Conservation (phyloP, 176 grass and related monocot species). For the Juncus effusus region DNA sequence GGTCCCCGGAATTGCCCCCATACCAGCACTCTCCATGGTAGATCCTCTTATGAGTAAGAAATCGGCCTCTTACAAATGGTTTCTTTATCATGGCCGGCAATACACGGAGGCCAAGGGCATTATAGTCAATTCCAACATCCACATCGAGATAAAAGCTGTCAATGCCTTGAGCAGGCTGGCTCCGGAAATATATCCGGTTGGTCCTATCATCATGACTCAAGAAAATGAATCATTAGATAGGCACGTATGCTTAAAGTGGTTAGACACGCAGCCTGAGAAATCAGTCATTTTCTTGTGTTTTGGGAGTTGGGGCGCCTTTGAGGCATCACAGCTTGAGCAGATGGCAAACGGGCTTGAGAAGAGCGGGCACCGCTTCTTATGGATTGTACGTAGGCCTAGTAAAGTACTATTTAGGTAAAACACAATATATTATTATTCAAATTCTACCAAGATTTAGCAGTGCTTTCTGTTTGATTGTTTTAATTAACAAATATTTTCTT, state of each 20-base stretch:
- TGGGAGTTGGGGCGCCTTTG: constrained; percentile 62
- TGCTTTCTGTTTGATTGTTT: no score
- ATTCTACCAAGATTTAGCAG: not conserved
- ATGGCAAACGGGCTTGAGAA: constrained; percentile 50
- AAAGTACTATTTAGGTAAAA: constrained; percentile 48
- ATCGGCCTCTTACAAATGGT: constrained; percentile 19
- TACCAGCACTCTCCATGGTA: constrained; percentile 27
- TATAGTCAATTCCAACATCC: constrained; percentile 34
- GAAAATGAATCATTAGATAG: not conserved
- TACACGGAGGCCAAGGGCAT: constrained; percentile 35
- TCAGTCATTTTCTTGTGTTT: constrained; percentile 73
- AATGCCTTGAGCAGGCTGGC: constrained; percentile 11
- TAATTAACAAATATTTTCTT: not conserved
- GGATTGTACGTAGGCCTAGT: constrained; percentile 38
- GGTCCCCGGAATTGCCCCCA: constrained; percentile 28
- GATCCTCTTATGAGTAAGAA: not conserved
- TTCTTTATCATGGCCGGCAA: constrained; percentile 22
- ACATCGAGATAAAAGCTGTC: constrained; percentile 16
- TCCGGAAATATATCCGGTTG: constrained; percentile 13
- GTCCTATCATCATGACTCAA: constrained; percentile 21
- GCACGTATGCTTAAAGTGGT: constrained; percentile 46
- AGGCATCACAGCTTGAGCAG: constrained; percentile 42
- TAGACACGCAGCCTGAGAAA: constrained; percentile 40
- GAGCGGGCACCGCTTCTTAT: not conserved
- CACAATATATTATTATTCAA: constrained; percentile 23